Percentiles rank a stretch among this genome's conserved stretches.
These are phyloP conservation scores for Chenopodium quinoa DNA, from an alignment of 148 eudicot genomes.

Conservation along the genomic window DNA sequence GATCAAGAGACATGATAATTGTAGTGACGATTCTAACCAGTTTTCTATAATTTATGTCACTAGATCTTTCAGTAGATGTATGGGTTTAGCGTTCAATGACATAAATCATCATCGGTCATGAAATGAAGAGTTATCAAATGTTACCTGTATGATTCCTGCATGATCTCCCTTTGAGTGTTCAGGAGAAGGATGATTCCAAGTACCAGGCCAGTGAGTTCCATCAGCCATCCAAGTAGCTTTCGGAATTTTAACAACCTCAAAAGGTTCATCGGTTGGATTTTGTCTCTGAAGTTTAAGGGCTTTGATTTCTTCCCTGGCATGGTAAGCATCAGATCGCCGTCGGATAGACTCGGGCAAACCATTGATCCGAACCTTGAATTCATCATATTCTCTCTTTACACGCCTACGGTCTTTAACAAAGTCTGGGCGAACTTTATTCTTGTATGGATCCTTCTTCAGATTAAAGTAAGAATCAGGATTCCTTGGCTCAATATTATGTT, in stretches of 20 bases:
- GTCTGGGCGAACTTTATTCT: slow-evolving; percentile 67
- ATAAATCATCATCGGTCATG: neutral
- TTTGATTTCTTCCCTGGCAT: slow-evolving; percentile 83
- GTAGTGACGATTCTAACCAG: neutral
- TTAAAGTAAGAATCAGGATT: slow-evolving; percentile 83
- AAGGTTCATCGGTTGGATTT: slow-evolving; percentile 52
- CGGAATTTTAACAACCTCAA: slow-evolving; percentile 63
- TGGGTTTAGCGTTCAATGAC: neutral
- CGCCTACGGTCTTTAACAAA: slow-evolving; percentile 93
- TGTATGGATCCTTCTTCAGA: slow-evolving; percentile 82
- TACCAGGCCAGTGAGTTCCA: slow-evolving; percentile 95
- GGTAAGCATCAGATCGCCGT: slow-evolving; percentile 82
- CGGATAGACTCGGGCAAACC: slow-evolving; percentile 86
- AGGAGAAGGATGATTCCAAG: slow-evolving; percentile 61
- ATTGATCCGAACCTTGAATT: slow-evolving; percentile 86
- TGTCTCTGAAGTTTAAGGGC: slow-evolving; percentile 70
- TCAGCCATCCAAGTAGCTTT: slow-evolving; percentile 99
- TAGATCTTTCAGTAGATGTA: neutral
- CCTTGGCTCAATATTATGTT: slow-evolving; percentile 83
- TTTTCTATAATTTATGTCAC: neutral
- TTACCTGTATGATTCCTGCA: slow-evolving; percentile 93
- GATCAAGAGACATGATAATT: neutral
- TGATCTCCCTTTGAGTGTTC: slow-evolving; percentile 88
- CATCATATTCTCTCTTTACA: slow-evolving; percentile 88
- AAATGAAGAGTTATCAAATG: slow-evolving; percentile 2